phyloP scores from a whole-genome alignment of 2,329 filamentous ascomycete species.

The Cladosporium sp. region DNA sequence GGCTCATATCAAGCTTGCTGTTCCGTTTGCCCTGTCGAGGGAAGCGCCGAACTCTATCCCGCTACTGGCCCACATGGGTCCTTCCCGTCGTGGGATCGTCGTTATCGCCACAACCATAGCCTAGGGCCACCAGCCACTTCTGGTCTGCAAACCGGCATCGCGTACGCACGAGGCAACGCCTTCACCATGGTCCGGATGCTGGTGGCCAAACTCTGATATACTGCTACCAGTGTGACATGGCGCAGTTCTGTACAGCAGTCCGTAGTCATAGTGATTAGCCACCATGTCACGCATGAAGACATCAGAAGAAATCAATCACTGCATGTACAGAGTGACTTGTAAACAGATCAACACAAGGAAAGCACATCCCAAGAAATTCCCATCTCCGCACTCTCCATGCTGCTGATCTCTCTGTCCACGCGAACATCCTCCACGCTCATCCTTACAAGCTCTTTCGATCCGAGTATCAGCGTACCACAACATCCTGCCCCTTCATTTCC shows the following conservation, averaged over 20 bases:
- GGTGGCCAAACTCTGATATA: not conserved
- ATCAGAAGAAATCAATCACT: not conserved
- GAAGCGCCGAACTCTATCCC: not conserved
- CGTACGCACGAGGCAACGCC: not conserved
- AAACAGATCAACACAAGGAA: not conserved
- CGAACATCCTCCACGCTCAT: not conserved
- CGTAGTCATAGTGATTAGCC: not conserved
- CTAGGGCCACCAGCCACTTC: not conserved
- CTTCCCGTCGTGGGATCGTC: not conserved
- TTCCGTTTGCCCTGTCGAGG: slow-evolving; percentile 6
- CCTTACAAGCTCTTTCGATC: not conserved
- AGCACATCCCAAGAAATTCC: not conserved
- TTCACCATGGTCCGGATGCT: not conserved
- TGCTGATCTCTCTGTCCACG: not conserved
- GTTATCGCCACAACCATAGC: not conserved
- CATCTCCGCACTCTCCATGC: not conserved
- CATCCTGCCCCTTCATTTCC: not conserved
- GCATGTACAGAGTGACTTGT: not conserved
- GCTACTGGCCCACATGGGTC: not conserved
- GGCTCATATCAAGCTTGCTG: slow-evolving; percentile 16
- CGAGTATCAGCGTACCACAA: not conserved
- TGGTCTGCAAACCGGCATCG: slow-evolving; percentile 7
- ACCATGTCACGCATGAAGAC: not conserved
- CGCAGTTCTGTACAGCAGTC: not conserved
- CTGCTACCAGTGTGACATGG: not conserved